Evolutionary conservation across 2,329 filamentous ascomycete species (phyloP).

Genomic region (Neonectria magnoliae): DNA sequence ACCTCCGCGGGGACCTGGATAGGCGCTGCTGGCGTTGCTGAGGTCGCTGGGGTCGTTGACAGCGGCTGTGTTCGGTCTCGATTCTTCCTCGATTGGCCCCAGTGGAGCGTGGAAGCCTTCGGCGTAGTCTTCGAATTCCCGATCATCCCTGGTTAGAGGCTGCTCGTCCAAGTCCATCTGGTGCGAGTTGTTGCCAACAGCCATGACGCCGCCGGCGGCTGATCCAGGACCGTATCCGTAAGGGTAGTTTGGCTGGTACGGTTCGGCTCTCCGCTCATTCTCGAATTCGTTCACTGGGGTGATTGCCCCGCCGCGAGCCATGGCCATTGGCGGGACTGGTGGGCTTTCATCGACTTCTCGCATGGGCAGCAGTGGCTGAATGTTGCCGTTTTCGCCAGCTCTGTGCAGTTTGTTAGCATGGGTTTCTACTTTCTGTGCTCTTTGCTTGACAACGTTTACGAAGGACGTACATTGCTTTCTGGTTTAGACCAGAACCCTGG

Average conservation of each 20-base stretch:
- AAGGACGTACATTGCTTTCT: conserved; percentile 51
- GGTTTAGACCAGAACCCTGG: conserved; percentile 52
- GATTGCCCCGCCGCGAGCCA: conserved; percentile 34
- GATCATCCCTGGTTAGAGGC: conserved; percentile 51
- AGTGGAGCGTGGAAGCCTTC: conserved; percentile 55
- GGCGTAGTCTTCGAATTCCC: conserved; percentile 56
- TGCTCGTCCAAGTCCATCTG: conserved; percentile 48
- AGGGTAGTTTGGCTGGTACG: conserved; percentile 28
- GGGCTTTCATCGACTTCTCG: conserved; percentile 40
- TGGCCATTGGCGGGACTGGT: conserved; percentile 26
- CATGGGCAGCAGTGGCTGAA: conserved; percentile 44
- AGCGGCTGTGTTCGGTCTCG: conserved; percentile 33
- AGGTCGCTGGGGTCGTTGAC: conserved; percentile 26
- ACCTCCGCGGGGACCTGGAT: conserved; percentile 37
- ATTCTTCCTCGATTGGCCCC: conserved; percentile 48
- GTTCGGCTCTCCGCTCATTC: conserved; percentile 30
- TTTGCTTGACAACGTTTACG: background rate
- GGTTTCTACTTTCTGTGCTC: background rate
- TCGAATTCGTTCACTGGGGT: conserved; percentile 28
- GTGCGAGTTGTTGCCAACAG: conserved; percentile 38
- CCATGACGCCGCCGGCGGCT: conserved; percentile 24
- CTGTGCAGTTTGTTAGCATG: conserved; percentile 40
- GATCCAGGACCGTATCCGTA: conserved; percentile 31
- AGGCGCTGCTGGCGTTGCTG: conserved; percentile 29
- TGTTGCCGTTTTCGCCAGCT: conserved; percentile 40